These are phyloP conservation scores for Talaromyces funiculosus DNA, from an alignment of 2,329 filamentous ascomycete genomes.

Conservation along the genomic window DNA sequence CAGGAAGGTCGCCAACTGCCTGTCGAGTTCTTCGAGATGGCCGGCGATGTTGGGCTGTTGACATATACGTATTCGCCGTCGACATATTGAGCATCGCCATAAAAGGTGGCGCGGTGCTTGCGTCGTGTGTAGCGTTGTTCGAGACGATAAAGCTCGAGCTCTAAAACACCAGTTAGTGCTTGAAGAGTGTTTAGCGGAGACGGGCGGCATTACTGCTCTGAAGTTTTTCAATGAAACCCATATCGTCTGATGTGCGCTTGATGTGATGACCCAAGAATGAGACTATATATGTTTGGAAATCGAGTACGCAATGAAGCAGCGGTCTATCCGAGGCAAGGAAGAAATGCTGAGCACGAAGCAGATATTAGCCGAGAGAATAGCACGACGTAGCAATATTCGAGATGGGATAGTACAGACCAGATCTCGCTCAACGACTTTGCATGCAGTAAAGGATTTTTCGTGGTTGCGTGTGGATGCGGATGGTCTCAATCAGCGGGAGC, in stretches of 20 bases:
- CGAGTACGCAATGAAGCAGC: not conserved
- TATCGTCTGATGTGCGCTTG: slow-evolving; percentile 18
- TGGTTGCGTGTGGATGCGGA: not conserved
- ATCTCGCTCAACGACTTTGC: not conserved
- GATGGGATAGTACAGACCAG: not conserved
- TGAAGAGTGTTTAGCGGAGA: not conserved
- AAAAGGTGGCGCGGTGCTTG: slow-evolving; percentile 83
- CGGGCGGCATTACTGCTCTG: slow-evolving; percentile 42
- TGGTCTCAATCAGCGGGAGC: not conserved
- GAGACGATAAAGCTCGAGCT: slow-evolving; percentile 83
- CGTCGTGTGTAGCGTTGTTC: slow-evolving; percentile 92
- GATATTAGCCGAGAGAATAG: not conserved
- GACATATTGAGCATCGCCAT: slow-evolving; percentile 83
- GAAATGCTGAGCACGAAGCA: not conserved
- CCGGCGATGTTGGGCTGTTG: slow-evolving; percentile 32
- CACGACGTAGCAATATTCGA: not conserved
- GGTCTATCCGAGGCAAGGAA: not conserved
- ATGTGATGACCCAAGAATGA: not conserved
- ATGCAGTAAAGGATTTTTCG: not conserved
- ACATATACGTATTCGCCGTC: slow-evolving; percentile 91
- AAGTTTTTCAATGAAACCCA: slow-evolving; percentile 48
- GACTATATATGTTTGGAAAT: not conserved
- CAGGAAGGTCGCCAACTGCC: slow-evolving; percentile 14
- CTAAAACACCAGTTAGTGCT: slow-evolving; percentile 29
- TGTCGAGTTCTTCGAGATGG: slow-evolving; percentile 34